A percentile compares a stretch with the other conserved stretches of the same genome.
Evolutionary conservation across 495 filamentous ascomycete species (phyloP).

Genomic region (Entonaema liquescens): DNA sequence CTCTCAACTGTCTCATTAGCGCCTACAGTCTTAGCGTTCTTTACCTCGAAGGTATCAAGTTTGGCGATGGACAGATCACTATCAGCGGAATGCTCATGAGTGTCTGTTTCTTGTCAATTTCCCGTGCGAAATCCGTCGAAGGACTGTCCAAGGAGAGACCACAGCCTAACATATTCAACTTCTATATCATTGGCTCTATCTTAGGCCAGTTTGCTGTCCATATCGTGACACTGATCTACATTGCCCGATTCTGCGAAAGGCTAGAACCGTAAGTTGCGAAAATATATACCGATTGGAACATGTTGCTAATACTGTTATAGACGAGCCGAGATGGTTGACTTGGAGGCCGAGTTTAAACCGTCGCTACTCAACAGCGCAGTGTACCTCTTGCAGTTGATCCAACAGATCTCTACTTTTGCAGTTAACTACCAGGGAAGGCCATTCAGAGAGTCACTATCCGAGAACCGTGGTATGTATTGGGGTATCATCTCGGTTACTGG

Average conservation of each 20-base stretch:
- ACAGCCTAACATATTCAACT: conserved; percentile 98
- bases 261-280: conserved; percentile 75
- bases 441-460: conserved; percentile 93
- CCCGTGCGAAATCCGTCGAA: conserved; percentile 93
- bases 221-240: conserved; percentile 91
- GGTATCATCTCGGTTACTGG: conserved; percentile 87
- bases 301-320: conserved; percentile 51
- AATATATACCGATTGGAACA: conserved; percentile 39
- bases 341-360: conserved; percentile 94
- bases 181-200: conserved; percentile 97
- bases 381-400: conserved; percentile 97
- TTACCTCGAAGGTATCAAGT: conserved; percentile 98
- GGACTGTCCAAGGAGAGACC: conserved; percentile 95
- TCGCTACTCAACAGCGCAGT: conserved; percentile 96
- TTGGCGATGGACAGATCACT: conserved; percentile 97
- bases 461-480: conserved; percentile 98
- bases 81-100: conserved; percentile 99
- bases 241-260: conserved; percentile 84
- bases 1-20: conserved; percentile 96
- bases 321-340: conserved; percentile 76
- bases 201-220: conserved; percentile 98
- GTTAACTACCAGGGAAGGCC: conserved; percentile 99
- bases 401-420: conserved; percentile 98
- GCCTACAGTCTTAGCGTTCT: conserved; percentile 97
- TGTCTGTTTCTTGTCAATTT: conserved; percentile 98